Conservation (phyloP, 2,329 filamentous ascomycete genomes). For the Diplocarpon rosae region DNA sequence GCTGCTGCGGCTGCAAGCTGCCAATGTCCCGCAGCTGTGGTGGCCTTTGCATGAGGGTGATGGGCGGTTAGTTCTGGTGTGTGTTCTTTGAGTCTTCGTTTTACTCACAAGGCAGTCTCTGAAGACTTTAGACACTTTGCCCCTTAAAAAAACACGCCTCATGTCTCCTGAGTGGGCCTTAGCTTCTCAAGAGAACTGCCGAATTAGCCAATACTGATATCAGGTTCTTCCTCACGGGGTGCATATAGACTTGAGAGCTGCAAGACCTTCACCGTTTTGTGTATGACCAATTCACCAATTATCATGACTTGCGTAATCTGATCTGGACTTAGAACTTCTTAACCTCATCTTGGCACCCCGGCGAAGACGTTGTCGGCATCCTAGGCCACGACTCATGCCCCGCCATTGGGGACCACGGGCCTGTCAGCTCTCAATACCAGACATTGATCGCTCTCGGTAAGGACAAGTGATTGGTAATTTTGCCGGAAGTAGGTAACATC, state of each 20-base stretch:
- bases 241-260: conserved; percentile 35
- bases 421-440: conserved; percentile 35
- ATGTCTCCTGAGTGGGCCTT: no score
- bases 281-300: conserved; percentile 34
- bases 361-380: conserved; percentile 35
- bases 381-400: conserved; percentile 36
- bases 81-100: no score
- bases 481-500: conserved; percentile 36
- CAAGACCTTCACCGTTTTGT: conserved; percentile 35
- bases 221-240: conserved; percentile 24
- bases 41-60: conserved; percentile 40
- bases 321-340: conserved; percentile 42
- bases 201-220: no score
- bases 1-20: conserved; percentile 33
- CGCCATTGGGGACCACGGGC: conserved; percentile 24
- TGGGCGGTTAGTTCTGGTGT: conserved; percentile 42
- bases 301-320: conserved; percentile 36
- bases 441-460: conserved; percentile 32
- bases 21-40: conserved; percentile 36
- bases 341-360: conserved; percentile 36
- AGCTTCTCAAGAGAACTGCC: no score
- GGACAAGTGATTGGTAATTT: conserved; percentile 38
- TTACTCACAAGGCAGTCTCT: no score
- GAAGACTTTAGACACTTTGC: no score
- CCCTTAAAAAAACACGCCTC: no score